A percentile compares a stretch with the other conserved stretches of the same genome.
phyloP scores from a whole-genome alignment of 2,329 filamentous ascomycete genomes.

The Mariannaea elegans region DNA sequence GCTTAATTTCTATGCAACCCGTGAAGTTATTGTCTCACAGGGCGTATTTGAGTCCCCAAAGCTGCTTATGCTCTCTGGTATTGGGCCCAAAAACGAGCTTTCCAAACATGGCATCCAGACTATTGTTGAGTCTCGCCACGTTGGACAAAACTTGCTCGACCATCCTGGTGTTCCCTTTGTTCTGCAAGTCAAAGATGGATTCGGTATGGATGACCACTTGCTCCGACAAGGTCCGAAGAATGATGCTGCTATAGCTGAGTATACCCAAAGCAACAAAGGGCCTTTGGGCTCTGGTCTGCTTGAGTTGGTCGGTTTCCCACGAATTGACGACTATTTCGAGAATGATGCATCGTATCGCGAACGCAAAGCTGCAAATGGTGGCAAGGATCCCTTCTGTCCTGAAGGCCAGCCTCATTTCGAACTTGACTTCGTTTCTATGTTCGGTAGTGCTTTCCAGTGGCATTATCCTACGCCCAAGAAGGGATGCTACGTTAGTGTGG shows the following conservation, averaged over 20 bases:
- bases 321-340: slow-evolving; percentile 63
- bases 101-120: slow-evolving; percentile 60
- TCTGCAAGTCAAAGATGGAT: slow-evolving; percentile 48
- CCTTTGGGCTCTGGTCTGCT: slow-evolving; percentile 53
- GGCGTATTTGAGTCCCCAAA: slow-evolving; percentile 72
- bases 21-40: slow-evolving; percentile 58
- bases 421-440: slow-evolving; percentile 69
- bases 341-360: slow-evolving; percentile 56
- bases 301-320: slow-evolving; percentile 64
- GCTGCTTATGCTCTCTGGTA: slow-evolving; percentile 69
- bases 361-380: slow-evolving; percentile 52
- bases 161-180: slow-evolving; percentile 63
- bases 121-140: slow-evolving; percentile 65
- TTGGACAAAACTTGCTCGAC: slow-evolving; percentile 71
- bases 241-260: slow-evolving; percentile 42
- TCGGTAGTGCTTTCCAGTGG: slow-evolving; percentile 59
- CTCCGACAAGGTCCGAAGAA: slow-evolving; percentile 49
- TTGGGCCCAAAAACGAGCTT: slow-evolving; percentile 65
- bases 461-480: slow-evolving; percentile 51
- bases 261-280: slow-evolving; percentile 44
- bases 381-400: slow-evolving; percentile 62
- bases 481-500: slow-evolving; percentile 64
- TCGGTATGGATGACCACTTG: slow-evolving; percentile 51
- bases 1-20: slow-evolving; percentile 55
- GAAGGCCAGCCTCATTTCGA: slow-evolving; percentile 68